Conservation (phyloP, 2,329 filamentous ascomycete genomes). For the Scortechinia acanthostroma region DNA sequence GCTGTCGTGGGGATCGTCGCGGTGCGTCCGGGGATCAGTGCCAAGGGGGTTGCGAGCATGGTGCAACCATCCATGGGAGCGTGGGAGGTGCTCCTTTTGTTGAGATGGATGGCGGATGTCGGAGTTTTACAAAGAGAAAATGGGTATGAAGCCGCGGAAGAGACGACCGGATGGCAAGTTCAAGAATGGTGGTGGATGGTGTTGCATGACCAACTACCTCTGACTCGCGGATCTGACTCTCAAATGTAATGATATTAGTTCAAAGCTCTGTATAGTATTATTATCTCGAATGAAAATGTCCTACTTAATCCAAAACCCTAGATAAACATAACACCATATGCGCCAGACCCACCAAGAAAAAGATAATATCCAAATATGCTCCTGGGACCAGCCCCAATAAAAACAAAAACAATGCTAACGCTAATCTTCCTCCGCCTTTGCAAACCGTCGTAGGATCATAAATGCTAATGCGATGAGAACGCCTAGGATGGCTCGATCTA, state of each 20-base stretch:
- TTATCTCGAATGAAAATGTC: too few relatives aligned
- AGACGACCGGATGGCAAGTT: neutral
- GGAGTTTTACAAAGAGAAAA: slow-evolving; percentile 10
- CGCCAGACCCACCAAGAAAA: too few relatives aligned
- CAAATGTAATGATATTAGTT: too few relatives aligned
- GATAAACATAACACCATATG: too few relatives aligned
- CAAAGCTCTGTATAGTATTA: too few relatives aligned
- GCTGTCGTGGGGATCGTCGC: slow-evolving; percentile 29
- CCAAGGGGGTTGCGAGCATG: slow-evolving; percentile 20
- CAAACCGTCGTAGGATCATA: neutral
- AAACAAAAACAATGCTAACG: too few relatives aligned
- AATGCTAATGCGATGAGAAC: neutral
- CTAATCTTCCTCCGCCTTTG: too few relatives aligned
- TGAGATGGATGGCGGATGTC: slow-evolving; percentile 27
- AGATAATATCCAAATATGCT: too few relatives aligned
- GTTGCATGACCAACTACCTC: too few relatives aligned
- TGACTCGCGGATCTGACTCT: too few relatives aligned
- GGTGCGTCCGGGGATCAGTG: slow-evolving; percentile 26
- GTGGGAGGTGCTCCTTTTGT: slow-evolving; percentile 29
- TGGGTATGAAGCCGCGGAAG: neutral
- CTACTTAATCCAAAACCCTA: too few relatives aligned
- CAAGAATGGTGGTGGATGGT: neutral
- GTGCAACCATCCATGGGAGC: slow-evolving; percentile 24
- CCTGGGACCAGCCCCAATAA: too few relatives aligned
- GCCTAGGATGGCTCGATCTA: neutral